A percentile compares a stretch with the other conserved stretches of the same genome.
phyloP scores from a whole-genome alignment of 1,284 basidiomycete species.

The Sporisorium exsertum region DNA sequence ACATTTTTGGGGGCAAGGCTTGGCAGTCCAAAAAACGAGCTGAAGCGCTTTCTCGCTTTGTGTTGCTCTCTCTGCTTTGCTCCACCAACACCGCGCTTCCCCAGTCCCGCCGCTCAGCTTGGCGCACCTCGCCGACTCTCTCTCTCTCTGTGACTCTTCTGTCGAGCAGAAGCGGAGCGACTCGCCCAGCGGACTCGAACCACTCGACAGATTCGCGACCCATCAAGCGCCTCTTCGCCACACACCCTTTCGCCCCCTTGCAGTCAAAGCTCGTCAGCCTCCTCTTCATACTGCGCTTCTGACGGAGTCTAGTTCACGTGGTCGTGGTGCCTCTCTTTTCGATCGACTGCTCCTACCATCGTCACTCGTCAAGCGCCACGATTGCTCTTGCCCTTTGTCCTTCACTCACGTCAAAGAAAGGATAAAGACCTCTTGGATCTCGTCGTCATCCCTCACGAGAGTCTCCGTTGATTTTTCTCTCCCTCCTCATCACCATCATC shows the following conservation, averaged over 20 bases:
- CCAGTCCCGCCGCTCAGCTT: too few species aligned
- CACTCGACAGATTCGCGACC: background rate
- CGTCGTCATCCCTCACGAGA: background rate
- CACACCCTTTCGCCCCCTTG: background rate
- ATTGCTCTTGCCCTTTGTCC: background rate
- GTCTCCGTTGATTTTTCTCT: too few species aligned
- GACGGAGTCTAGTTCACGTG: background rate
- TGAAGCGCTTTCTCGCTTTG: background rate
- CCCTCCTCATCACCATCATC: background rate
- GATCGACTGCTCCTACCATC: background rate
- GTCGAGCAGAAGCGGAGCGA: background rate
- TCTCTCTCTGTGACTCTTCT: too few species aligned
- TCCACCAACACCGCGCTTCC: too few species aligned
- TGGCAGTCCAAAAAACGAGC: background rate
- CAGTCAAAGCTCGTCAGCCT: background rate
- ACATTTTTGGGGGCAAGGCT: background rate
- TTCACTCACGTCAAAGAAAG: too few species aligned
- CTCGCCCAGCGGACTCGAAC: background rate
- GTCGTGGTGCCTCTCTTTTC: conserved; percentile 1
- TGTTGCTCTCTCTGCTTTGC: too few species aligned
- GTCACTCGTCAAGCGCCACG: background rate
- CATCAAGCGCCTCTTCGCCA: background rate
- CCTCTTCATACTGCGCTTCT: background rate
- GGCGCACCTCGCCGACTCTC: too few species aligned
- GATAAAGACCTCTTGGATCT: background rate